phyloP scores from a whole-genome alignment of 78 protist genomes.

The Cavenderia fasciculata region DNA sequence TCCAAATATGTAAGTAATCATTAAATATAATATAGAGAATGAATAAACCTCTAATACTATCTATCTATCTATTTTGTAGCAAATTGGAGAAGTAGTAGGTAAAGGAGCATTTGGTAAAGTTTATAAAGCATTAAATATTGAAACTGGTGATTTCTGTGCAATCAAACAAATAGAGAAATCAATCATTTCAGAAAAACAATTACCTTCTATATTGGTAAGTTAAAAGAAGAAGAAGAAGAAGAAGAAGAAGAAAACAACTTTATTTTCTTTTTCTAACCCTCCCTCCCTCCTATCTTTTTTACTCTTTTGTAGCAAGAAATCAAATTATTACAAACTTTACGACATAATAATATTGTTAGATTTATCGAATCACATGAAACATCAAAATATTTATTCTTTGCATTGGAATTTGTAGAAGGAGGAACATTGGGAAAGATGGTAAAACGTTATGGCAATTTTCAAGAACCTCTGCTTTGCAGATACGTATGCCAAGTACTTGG shows the following conservation, averaged over 20 bases:
- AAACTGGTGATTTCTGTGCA: constrained; percentile 82
- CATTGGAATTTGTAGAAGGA: constrained; percentile 95
- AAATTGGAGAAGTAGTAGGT: constrained; percentile 78
- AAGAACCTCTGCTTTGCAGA: constrained; percentile 88
- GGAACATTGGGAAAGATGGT: constrained; percentile 92
- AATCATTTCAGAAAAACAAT: constrained; percentile 66
- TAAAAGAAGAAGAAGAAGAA: too few species aligned
- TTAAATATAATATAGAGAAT: not conserved
- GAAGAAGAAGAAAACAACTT: too few species aligned
- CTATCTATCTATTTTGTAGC: not conserved
- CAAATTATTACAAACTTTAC: constrained; percentile 83
- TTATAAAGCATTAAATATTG: constrained; percentile 79
- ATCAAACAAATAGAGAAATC: constrained; percentile 69
- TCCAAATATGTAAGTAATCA: constrained; percentile 29
- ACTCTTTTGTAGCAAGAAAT: too few species aligned
- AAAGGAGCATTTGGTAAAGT: constrained; percentile 82
- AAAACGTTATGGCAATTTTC: constrained; percentile 90
- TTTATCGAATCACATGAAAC: constrained; percentile 79
- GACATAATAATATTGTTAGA: constrained; percentile 88
- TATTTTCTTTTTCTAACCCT: too few species aligned
- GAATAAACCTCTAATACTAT: not conserved
- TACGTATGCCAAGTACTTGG: constrained; percentile 91
- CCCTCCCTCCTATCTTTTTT: too few species aligned
- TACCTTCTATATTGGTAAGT: constrained; percentile 57
- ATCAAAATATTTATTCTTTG: constrained; percentile 85